A percentile compares a stretch with the other conserved stretches of the same genome.
Conservation (phyloP, 1,139 yeast genomes). For the Lodderomyces theae region DNA sequence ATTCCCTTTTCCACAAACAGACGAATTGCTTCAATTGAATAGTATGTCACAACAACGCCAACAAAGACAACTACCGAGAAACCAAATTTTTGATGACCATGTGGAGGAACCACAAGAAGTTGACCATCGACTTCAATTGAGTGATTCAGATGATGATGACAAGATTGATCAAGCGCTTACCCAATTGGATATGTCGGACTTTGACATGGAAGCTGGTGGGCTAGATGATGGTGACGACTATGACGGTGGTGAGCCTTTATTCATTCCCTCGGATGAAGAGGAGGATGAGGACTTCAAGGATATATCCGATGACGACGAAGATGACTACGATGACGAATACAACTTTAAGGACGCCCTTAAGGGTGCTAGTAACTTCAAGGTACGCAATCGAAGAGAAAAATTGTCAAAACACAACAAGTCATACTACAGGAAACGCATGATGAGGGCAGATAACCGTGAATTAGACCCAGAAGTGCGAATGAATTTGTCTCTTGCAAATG, state of each 20-base stretch:
- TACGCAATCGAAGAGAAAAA: slow-evolving; percentile 40
- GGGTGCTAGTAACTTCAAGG: slow-evolving; percentile 58
- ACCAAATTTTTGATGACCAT: background rate
- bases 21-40: background rate
- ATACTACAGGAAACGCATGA: slow-evolving; percentile 32
- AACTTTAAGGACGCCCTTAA: slow-evolving; percentile 61
- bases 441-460: slow-evolving; percentile 40
- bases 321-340: slow-evolving; percentile 43
- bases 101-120: background rate
- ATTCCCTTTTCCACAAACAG: no score
- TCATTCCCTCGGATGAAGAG: slow-evolving; percentile 9
- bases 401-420: slow-evolving; percentile 30
- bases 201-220: background rate
- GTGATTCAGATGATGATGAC: slow-evolving; percentile 1
- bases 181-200: slow-evolving; percentile 3
- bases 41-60: slow-evolving; percentile 1
- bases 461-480: slow-evolving; percentile 70
- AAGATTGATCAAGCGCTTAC: slow-evolving; percentile 4
- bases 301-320: slow-evolving; percentile 17
- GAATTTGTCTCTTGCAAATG: slow-evolving; percentile 70
- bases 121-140: background rate
- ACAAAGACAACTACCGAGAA: slow-evolving; percentile 1
- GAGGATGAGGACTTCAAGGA: slow-evolving; percentile 12
- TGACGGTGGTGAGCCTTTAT: slow-evolving; percentile 12
- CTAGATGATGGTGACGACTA: slow-evolving; percentile 4